Evolutionary conservation across 805 yeast species (phyloP), one percentile per base, ranked within the genome.

Genomic region (Suhomyces canberraensis): DNA sequence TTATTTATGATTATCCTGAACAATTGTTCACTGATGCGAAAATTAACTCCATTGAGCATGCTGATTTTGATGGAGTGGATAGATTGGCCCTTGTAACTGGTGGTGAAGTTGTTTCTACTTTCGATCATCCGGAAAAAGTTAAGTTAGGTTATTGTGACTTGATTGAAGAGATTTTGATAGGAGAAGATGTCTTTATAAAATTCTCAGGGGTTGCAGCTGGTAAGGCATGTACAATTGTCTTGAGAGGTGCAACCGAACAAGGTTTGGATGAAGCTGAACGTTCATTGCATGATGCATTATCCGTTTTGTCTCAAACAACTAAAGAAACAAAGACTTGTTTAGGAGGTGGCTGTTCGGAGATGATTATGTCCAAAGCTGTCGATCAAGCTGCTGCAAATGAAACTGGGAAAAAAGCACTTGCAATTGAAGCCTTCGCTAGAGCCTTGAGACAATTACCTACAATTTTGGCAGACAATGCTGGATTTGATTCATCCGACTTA

Each of bases 1-100:
- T 93, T 56, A 93, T 93, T 56, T 93, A 93, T 66, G 97, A 93
- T 69, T 93, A 91, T 76, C 98, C 98, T 17, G 98, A 93, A 66
- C 96, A 87, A 64, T 73, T 93, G 48, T 86, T 93, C 55, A 76
- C 95, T 4, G 98, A 91, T 50, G 65, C 88, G 29, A 79, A 81
- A 37, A 85, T 93, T 52, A 90, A 87, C 62, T 81, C 96, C 16
- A 88, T 93, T 46, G 98, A 93, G 64, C 98, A 93, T 58, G 98
- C 98, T 11, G 98, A 93, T 63, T 93, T 93, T 52, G 98, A 87
- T 55, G 99, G 98, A 54, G 87, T 93, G 37, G 98, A 93, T 70
- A 81, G 98, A 59, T 76, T 93, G 48, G 96, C 98, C 2, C 71
- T 91, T 27, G 98, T 89, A 21, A 90, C 98, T 9, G 98, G 98